Conservation (phyloP, 2,329 filamentous ascomycete genomes). For the Colletotrichum godetiae region DNA sequence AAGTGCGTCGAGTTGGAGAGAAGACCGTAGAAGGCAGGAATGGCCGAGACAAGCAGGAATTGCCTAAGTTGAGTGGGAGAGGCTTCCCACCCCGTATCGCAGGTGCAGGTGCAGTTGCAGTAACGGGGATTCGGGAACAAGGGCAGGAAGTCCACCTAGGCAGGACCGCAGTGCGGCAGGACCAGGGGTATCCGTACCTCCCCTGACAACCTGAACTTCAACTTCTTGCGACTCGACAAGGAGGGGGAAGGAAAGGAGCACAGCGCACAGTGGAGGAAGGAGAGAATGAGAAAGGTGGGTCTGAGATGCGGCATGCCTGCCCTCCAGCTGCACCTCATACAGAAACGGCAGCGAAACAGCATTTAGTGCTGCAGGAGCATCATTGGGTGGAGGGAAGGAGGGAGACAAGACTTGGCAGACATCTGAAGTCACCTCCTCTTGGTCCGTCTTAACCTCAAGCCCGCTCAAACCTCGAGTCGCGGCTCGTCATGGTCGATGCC, state of each 20-base stretch:
- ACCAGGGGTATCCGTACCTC: background rate
- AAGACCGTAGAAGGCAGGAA: conserved; percentile 17
- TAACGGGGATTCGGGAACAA: background rate
- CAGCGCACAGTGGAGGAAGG: background rate
- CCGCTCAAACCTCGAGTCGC: background rate
- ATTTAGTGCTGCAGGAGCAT: background rate
- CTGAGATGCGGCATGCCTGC: background rate
- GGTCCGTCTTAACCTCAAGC: background rate
- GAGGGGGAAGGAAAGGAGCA: background rate
- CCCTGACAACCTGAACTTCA: background rate
- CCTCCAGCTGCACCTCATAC: background rate
- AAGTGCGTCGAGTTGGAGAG: conserved; percentile 14
- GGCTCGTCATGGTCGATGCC: background rate
- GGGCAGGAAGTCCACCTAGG: background rate
- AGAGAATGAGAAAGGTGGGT: background rate
- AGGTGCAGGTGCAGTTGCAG: background rate
- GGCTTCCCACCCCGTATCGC: conserved; percentile 9
- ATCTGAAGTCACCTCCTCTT: background rate
- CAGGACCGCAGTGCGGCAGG: background rate
- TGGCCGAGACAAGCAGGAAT: conserved; percentile 27
- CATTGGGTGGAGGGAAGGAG: background rate
- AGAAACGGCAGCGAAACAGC: conserved; percentile 26
- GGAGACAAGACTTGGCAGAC: background rate
- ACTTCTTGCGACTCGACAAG: background rate
- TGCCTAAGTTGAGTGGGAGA: conserved; percentile 14